A percentile compares a stretch with the other conserved stretches of the same genome.
Conservation (phyloP, 129 eudicot genomes). For the Pulicaria dysenterica region DNA sequence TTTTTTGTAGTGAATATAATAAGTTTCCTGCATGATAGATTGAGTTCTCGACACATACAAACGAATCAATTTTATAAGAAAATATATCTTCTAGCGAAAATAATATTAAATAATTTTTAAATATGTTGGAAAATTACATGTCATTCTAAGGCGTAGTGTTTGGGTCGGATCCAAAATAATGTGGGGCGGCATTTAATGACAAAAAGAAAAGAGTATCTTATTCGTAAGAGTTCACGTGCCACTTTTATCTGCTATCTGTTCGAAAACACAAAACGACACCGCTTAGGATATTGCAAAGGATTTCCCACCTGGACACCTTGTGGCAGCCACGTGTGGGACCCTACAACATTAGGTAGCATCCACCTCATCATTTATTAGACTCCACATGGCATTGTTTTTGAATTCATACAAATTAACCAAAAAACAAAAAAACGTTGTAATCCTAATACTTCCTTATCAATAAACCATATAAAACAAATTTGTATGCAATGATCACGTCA, state of each 20-base stretch:
- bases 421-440: not conserved
- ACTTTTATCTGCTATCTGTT: constrained; percentile 25
- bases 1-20: too few relatives aligned
- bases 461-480: not conserved
- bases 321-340: constrained; percentile 43
- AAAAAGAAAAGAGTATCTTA: constrained; percentile 14
- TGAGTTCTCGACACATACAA: too few relatives aligned
- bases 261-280: constrained; percentile 29
- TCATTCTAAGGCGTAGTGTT: not conserved
- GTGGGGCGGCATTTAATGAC: constrained; percentile 32
- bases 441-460: too few relatives aligned
- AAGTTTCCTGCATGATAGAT: too few relatives aligned
- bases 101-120: too few relatives aligned
- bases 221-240: constrained; percentile 27
- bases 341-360: constrained; percentile 40
- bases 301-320: constrained; percentile 40
- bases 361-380: constrained; percentile 38
- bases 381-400: constrained; percentile 27
- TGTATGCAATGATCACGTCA: not conserved
- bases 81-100: too few relatives aligned
- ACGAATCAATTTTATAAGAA: too few relatives aligned
- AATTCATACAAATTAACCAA: constrained; percentile 15
- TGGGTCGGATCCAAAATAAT: constrained; percentile 24
- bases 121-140: not conserved
- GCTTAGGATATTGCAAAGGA: constrained; percentile 29